Evolutionary conservation across 495 filamentous ascomycete genomes (phyloP).

Genomic region (Recurvomyces mirabilis): DNA sequence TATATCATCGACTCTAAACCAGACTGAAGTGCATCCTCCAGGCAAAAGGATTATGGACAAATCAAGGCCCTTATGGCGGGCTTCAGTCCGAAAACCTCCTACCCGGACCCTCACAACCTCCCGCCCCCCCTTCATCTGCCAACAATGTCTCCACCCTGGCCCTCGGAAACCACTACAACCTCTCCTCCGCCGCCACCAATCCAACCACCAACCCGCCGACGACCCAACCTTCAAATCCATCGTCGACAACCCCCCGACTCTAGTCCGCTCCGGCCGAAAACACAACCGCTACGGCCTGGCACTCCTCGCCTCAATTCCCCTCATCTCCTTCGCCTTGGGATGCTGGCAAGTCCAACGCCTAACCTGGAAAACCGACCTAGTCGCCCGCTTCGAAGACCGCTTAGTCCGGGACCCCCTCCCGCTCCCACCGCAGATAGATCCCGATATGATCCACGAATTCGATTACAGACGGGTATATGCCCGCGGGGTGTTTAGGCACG

Average conservation of each 20-base stretch:
- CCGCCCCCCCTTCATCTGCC: constrained; percentile 20
- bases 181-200: constrained; percentile 4
- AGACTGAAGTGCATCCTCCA: background rate
- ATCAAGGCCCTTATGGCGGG: constrained; percentile 1
- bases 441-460: constrained; percentile 68
- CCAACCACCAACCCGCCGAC: constrained; percentile 48
- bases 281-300: constrained; percentile 36
- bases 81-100: background rate
- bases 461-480: constrained; percentile 80
- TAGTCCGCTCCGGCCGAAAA: constrained; percentile 58
- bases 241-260: constrained; percentile 69
- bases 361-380: constrained; percentile 81
- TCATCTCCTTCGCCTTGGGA: constrained; percentile 81
- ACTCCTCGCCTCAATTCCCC: constrained; percentile 60
- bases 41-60: constrained; percentile 1
- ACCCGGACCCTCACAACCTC: background rate
- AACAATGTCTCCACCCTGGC: constrained; percentile 13
- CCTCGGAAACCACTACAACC: background rate
- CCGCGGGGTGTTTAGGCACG: constrained; percentile 66
- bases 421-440: constrained; percentile 71
- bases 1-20: background rate
- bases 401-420: constrained; percentile 78
- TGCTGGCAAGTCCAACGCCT: constrained; percentile 95
- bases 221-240: constrained; percentile 65
- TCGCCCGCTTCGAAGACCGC: constrained; percentile 82